Percentiles rank a stretch among this genome's conserved stretches.
phyloP scores from a whole-genome alignment of 345 rosid genomes.

The Hibiscus mutabilis region DNA sequence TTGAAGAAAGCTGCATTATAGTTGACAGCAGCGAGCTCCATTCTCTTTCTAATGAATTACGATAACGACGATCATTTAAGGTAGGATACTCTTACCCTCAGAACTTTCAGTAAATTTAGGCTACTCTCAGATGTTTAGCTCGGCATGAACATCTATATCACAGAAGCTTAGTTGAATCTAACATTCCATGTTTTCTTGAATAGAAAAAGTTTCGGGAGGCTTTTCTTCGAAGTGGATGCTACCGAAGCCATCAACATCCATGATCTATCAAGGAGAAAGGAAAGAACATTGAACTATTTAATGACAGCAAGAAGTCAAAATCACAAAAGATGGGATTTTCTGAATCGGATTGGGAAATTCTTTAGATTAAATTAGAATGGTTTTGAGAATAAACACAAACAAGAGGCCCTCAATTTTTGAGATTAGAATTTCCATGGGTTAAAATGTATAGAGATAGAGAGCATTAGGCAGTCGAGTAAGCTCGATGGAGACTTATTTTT shows the following conservation, averaged over 20 bases:
- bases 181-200: not conserved
- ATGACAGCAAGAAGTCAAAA: not conserved
- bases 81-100: no score
- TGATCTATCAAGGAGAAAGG: not conserved
- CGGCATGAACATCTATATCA: no score
- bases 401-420: no score
- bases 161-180: no score
- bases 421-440: not conserved
- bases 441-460: not conserved
- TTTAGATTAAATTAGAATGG: constrained; percentile 10
- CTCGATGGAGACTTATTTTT: no score
- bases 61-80: no score
- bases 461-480: not conserved
- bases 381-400: no score
- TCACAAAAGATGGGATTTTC: constrained; percentile 3
- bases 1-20: constrained; percentile 26
- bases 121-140: no score
- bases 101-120: no score
- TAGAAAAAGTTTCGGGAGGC: constrained; percentile 12
- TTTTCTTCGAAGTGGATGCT: not conserved
- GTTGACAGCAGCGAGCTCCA: constrained; percentile 10
- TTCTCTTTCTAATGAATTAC: no score
- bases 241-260: not conserved
- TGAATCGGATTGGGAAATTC: constrained; percentile 31
- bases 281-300: not conserved